Conservation (phyloP, 2,329 filamentous ascomycete genomes). For the Penicillium sp. region DNA sequence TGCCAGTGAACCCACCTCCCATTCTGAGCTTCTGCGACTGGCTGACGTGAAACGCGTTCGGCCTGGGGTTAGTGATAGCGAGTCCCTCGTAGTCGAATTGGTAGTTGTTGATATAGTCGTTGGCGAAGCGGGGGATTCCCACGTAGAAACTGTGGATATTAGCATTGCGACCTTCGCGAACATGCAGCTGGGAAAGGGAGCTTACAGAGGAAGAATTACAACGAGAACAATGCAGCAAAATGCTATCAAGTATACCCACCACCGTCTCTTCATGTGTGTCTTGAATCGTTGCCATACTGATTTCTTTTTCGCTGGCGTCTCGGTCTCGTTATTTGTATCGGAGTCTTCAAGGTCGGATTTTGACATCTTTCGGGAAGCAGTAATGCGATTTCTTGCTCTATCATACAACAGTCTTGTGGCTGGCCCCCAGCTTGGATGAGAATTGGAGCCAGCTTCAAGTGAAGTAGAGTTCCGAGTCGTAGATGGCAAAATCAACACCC, state of each 20-base stretch:
- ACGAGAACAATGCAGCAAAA: conserved; percentile 23
- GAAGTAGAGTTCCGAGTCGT: no score
- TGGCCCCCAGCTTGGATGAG: no score
- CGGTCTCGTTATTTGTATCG: conserved; percentile 1
- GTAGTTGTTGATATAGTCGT: conserved; percentile 27
- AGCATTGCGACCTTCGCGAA: background rate
- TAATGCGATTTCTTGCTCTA: no score
- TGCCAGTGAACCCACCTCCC: conserved; percentile 24
- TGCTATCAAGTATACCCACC: conserved; percentile 28
- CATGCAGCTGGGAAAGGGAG: background rate
- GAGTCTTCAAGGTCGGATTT: conserved; percentile 20
- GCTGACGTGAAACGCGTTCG: conserved; percentile 25
- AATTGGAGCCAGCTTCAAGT: no score
- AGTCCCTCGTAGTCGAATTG: conserved; percentile 24
- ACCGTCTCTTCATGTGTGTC: conserved; percentile 29
- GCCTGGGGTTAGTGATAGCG: conserved; percentile 27
- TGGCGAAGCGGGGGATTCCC: conserved; percentile 27
- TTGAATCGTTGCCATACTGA: conserved; percentile 25
- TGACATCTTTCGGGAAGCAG: conserved; percentile 13
- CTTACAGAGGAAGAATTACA: conserved; percentile 27
- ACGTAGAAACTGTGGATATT: conserved; percentile 23
- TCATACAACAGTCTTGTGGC: no score
- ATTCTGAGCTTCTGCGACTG: conserved; percentile 20
- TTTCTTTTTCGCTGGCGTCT: conserved; percentile 10
- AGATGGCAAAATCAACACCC: background rate